A percentile compares a stretch with the other conserved stretches of the same genome.
Conservation (phyloP, 2,329 filamentous ascomycete species). For the Aureobasidium sp. region DNA sequence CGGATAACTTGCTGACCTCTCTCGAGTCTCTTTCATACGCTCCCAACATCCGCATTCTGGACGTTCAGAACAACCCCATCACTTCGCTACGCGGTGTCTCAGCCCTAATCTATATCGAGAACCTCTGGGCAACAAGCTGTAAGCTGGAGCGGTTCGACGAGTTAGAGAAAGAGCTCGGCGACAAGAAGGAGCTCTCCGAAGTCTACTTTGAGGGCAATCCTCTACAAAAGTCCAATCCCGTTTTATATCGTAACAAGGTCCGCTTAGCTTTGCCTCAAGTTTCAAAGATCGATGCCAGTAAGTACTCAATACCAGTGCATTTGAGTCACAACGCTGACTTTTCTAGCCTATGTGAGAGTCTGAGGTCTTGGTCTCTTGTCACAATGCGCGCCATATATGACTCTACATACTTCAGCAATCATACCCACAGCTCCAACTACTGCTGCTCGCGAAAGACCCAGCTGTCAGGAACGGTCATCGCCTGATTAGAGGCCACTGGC, state of each 20-base stretch:
- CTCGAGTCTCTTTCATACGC: conserved; percentile 55
- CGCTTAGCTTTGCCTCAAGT: conserved; percentile 78
- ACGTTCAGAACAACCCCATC: conserved; percentile 84
- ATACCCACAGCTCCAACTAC: background rate
- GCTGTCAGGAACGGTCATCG: too few relatives aligned
- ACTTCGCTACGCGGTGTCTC: conserved; percentile 63
- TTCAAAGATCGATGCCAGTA: conserved; percentile 93
- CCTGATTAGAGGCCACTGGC: background rate
- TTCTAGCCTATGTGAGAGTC: conserved; percentile 8
- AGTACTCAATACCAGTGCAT: conserved; percentile 35
- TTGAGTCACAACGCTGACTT: background rate
- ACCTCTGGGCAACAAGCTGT: conserved; percentile 93
- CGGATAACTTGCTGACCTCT: conserved; percentile 79
- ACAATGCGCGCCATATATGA: background rate
- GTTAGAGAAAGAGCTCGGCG: conserved; percentile 65
- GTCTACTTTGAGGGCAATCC: conserved; percentile 98
- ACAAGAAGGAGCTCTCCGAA: conserved; percentile 73
- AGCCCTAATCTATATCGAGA: conserved; percentile 63
- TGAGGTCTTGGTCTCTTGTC: background rate
- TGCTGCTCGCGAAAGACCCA: background rate
- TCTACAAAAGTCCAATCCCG: conserved; percentile 68
- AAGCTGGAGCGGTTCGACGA: conserved; percentile 70
- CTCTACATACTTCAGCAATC: background rate
- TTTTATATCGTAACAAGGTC: conserved; percentile 90
- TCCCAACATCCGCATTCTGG: conserved; percentile 63